Base-by-base conservation (phyloP, 768 basidiomycete species). In the Pisolithus orientalis region DNA sequence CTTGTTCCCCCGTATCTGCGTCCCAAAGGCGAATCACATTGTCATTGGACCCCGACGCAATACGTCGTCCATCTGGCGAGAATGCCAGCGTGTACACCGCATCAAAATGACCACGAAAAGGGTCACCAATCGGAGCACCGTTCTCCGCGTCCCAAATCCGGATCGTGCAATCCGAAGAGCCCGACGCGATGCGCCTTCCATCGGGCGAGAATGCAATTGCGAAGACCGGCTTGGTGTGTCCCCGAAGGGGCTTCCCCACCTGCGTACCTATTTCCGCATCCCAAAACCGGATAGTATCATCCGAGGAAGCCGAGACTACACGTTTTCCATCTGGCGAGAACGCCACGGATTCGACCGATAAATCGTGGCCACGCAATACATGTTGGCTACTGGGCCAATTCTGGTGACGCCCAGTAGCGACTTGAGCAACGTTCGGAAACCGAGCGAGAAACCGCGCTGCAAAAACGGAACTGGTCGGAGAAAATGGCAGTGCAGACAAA, bases 401-500 rank as follows among this genome's bases (percentile, higher is more conserved):
- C 13, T 40, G 9, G n/a, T 40, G 39, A 11, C 17, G 10, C 3
- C 11, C 39, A 14, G n/a, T 40, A 10, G n/a, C 39, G 7, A 40
- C 39, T 5, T 40, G 39, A n/a, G 39, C 39, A 10, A 40, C 17
- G n/a, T 40, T 40, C 6, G 39, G 9, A 40, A 40, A 40, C 39
- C 17, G 9, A 6, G 13, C 13, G 13, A 11, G 6, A 40, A 6
- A 11, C 17, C 17, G 9, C 39, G 21, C 17, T 11, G 39, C 39
- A 6, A 40, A 40, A 2, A 40, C 5, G 13, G 48, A 40, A 5
- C 8, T 37, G 5, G 39, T 16, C 9, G 48, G 48, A 10, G 14
- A 28, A 40, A 49, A 49, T 40, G 48, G 48, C 9, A 49, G 48
- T 14, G 48, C 48, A n/a, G 47, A 49, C 34, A 49, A 32, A 24